phyloP scores from a whole-genome alignment of 441 rosid species.

The Eruca vesicaria region DNA sequence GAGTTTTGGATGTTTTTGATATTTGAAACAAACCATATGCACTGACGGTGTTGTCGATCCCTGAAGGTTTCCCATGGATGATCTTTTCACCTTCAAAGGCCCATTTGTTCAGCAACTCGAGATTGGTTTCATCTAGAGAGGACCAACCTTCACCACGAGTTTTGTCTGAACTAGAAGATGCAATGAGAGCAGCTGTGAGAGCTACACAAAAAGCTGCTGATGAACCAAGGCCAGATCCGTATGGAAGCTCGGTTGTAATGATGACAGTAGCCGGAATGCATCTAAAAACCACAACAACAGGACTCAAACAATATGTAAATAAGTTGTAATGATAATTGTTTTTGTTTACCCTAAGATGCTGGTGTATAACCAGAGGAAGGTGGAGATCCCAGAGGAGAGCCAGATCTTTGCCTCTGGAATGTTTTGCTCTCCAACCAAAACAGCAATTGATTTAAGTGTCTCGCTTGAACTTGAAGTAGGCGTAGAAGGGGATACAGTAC shows the following conservation, averaged over 20 bases:
- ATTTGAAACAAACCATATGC: slow-evolving; percentile 72
- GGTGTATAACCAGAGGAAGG: slow-evolving; percentile 87
- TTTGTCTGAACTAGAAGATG: slow-evolving; percentile 47
- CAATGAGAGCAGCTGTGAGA: slow-evolving; percentile 70
- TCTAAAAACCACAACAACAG: slow-evolving; percentile 38
- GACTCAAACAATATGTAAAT: background rate
- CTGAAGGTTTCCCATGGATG: slow-evolving; percentile 94
- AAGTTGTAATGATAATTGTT: background rate
- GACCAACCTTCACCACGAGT: slow-evolving; percentile 49
- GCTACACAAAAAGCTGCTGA: slow-evolving; percentile 87
- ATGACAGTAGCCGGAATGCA: slow-evolving; percentile 67
- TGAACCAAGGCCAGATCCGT: slow-evolving; percentile 92
- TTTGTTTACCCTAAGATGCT: slow-evolving; percentile 67
- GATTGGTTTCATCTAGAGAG: slow-evolving; percentile 47
- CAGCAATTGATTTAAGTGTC: slow-evolving; percentile 43
- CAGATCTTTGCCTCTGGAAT: slow-evolving; percentile 69
- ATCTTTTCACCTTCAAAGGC: slow-evolving; percentile 96
- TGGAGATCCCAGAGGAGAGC: slow-evolving; percentile 67
- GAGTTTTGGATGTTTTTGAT: background rate
- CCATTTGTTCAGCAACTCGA: slow-evolving; percentile 82
- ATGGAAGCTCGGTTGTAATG: slow-evolving; percentile 80
- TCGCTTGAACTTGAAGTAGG: slow-evolving; percentile 61
- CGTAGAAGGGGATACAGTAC: slow-evolving; percentile 41
- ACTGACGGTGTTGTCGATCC: slow-evolving; percentile 95
- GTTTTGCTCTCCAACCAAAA: slow-evolving; percentile 62